A percentile compares a stretch with the other conserved stretches of the same genome.
Evolutionary conservation across 768 basidiomycete species (phyloP).

Genomic region (Dentipellis sp.): DNA sequence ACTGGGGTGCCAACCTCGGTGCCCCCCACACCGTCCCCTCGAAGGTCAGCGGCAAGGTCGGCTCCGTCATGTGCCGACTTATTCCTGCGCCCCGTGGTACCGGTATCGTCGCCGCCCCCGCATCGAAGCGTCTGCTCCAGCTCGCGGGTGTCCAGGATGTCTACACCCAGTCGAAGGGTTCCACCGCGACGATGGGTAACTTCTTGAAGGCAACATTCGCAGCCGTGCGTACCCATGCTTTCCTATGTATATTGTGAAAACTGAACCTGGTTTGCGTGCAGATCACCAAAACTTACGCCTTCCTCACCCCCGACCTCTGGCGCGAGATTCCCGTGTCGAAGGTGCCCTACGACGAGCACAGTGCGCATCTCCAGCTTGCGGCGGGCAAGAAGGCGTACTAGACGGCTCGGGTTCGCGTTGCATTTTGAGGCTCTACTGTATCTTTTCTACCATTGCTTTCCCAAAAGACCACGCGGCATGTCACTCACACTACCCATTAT

Average conservation of each 20-base stretch:
- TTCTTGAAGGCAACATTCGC: slow-evolving; percentile 97
- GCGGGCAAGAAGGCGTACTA: slow-evolving; percentile 70
- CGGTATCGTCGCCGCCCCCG: slow-evolving; percentile 98
- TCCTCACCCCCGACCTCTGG: slow-evolving; percentile 99
- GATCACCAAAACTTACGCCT: slow-evolving; percentile 98
- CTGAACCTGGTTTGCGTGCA: slow-evolving; percentile 18
- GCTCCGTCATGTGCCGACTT: slow-evolving; percentile 98
- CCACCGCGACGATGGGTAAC: slow-evolving; percentile 97
- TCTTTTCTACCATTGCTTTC: slow-evolving; percentile 1
- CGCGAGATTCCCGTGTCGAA: slow-evolving; percentile 85
- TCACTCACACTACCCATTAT: background rate
- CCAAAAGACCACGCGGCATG: slow-evolving; percentile 7
- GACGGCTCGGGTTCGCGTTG: slow-evolving; percentile 10
- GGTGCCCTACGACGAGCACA: slow-evolving; percentile 92
- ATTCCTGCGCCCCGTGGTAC: slow-evolving; percentile 98
- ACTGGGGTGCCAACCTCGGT: slow-evolving; percentile 99
- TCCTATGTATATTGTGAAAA: background rate
- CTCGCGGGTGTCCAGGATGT: slow-evolving; percentile 96
- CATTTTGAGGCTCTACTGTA: slow-evolving; percentile 2
- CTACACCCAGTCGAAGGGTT: slow-evolving; percentile 97
- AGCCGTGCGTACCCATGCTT: slow-evolving; percentile 46
- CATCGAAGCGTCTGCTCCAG: slow-evolving; percentile 92
- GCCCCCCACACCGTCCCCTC: slow-evolving; percentile 98
- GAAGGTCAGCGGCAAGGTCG: slow-evolving; percentile 97
- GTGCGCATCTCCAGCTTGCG: slow-evolving; percentile 80